phyloP scores from a whole-genome alignment of 768 basidiomycete genomes.

The Boletus sp. region DNA sequence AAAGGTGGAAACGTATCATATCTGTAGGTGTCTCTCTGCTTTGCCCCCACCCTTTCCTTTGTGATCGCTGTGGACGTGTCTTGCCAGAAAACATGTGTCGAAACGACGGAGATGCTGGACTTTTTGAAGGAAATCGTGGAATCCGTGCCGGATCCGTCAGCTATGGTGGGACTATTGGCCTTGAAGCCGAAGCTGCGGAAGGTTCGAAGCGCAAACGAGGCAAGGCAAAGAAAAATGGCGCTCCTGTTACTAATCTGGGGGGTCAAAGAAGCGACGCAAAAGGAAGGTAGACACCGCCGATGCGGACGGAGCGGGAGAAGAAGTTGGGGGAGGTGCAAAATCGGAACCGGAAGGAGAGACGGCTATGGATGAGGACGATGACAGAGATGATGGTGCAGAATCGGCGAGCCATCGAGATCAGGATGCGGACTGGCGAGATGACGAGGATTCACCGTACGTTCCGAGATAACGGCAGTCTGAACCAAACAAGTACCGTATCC shows the following conservation, averaged over 20 bases:
- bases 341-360: constrained; percentile 37
- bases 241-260: constrained; percentile 34
- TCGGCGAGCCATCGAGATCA: constrained; percentile 41
- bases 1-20: constrained; percentile 92
- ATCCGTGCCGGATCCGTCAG: constrained; percentile 81
- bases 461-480: constrained; percentile 29
- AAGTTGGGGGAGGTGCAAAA: constrained; percentile 36
- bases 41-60: not conserved
- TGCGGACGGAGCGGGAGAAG: constrained; percentile 34
- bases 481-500: constrained; percentile 8
- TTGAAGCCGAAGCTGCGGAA: constrained; percentile 59
- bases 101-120: constrained; percentile 85
- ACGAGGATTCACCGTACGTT: constrained; percentile 44
- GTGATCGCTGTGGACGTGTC: constrained; percentile 1
- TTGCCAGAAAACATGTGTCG: constrained; percentile 82
- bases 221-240: constrained; percentile 50
- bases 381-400: constrained; percentile 38
- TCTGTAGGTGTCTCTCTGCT: constrained; percentile 57
- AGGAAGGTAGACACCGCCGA: constrained; percentile 39
- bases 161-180: constrained; percentile 74
- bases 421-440: constrained; percentile 42
- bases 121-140: constrained; percentile 93
- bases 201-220: constrained; percentile 55
- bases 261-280: constrained; percentile 49
- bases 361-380: constrained; percentile 43